Percentiles rank a stretch among this genome's conserved stretches.
phyloP scores from a whole-genome alignment of 495 filamentous ascomycete genomes.

The Aspergillus sclerotiicarbonarius region DNA sequence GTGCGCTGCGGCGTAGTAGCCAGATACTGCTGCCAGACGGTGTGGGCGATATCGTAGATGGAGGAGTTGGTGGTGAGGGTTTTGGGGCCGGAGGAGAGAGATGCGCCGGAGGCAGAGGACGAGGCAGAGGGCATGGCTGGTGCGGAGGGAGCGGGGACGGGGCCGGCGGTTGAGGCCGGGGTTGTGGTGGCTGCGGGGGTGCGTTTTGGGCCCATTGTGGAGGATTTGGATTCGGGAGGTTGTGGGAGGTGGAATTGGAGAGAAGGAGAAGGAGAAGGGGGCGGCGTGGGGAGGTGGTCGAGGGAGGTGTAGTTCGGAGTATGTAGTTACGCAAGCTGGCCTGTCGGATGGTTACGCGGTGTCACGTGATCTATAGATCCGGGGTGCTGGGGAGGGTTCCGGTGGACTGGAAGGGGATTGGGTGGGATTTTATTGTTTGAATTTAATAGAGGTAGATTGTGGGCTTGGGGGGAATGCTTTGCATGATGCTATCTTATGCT shows the following conservation, averaged over 20 bases:
- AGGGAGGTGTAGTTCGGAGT: not conserved
- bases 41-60: constrained; percentile 50
- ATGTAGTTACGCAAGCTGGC: constrained; percentile 10
- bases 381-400: not conserved
- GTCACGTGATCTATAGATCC: constrained; percentile 12
- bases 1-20: constrained; percentile 81
- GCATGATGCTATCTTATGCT: too few relatives aligned
- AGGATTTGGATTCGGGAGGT: not conserved
- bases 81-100: constrained; percentile 45
- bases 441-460: too few relatives aligned
- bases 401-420: not conserved
- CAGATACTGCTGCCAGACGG: constrained; percentile 72
- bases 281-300: not conserved
- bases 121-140: constrained; percentile 24
- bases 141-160: constrained; percentile 19
- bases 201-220: constrained; percentile 52
- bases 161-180: not conserved
- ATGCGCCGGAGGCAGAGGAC: constrained; percentile 30
- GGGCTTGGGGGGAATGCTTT: too few relatives aligned
- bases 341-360: constrained; percentile 5
- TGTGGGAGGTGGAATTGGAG: not conserved
- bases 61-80: constrained; percentile 44
- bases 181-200: constrained; percentile 37
- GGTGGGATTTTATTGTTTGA: too few relatives aligned
- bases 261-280: not conserved